These are phyloP conservation scores for Sarocladium strictum DNA, from an alignment of 2,329 filamentous ascomycete species.

Conservation along the genomic window DNA sequence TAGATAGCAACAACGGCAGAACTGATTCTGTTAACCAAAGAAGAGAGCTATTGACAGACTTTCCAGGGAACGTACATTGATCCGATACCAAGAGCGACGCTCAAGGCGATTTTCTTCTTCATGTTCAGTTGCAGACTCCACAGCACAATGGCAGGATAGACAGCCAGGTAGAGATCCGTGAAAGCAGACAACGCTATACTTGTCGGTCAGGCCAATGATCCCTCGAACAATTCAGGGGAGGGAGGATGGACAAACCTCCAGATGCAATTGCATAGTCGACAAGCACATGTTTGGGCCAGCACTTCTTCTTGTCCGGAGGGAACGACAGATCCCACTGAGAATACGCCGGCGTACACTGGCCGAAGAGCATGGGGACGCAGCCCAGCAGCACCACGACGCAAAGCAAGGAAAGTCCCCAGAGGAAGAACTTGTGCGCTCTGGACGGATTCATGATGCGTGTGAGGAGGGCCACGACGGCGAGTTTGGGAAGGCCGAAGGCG, in stretches of 20 bases:
- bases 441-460: slow-evolving; percentile 20
- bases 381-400: slow-evolving; percentile 15
- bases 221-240: background rate
- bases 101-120: slow-evolving; percentile 20
- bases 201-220: background rate
- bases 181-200: slow-evolving; percentile 17
- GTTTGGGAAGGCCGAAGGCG: slow-evolving; percentile 22
- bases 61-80: slow-evolving; percentile 16
- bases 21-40: slow-evolving; percentile 12
- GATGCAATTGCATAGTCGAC: slow-evolving; percentile 15
- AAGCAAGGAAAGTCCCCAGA: slow-evolving; percentile 18
- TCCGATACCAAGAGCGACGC: slow-evolving; percentile 20
- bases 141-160: slow-evolving; percentile 18
- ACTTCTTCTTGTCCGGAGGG: slow-evolving; percentile 11
- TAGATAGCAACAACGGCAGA: slow-evolving; percentile 23
- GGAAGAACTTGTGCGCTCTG: slow-evolving; percentile 14
- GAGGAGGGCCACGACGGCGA: slow-evolving; percentile 21
- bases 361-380: slow-evolving; percentile 17
- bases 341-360: slow-evolving; percentile 18
- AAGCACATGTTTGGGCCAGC: slow-evolving; percentile 15
- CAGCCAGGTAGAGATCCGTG: slow-evolving; percentile 20
- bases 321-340: slow-evolving; percentile 19
- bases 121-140: slow-evolving; percentile 17
- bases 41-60: no score
- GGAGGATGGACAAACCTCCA: slow-evolving; percentile 10